phyloP scores from a whole-genome alignment of 345 rosid genomes.

The Euphorbia tirucalli region DNA sequence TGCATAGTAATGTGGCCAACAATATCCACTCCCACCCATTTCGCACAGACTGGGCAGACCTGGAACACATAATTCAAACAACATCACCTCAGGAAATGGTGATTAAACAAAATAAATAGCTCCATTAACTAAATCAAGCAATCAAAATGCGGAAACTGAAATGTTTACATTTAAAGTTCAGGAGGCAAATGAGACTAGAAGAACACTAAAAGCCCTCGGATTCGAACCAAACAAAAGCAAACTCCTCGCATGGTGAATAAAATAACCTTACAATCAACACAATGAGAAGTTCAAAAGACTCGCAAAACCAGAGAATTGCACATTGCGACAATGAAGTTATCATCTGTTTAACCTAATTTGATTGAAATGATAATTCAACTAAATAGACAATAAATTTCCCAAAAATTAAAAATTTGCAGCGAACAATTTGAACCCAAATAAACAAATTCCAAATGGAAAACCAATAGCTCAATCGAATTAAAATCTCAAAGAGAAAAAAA shows the following conservation, averaged over 20 bases:
- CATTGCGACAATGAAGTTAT: neutral
- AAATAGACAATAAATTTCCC: neutral
- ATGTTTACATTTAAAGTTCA: neutral
- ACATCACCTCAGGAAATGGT: conserved; percentile 3
- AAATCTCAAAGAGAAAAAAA: neutral
- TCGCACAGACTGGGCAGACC: conserved; percentile 76
- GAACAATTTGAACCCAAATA: neutral
- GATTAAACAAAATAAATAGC: neutral
- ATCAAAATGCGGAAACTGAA: neutral
- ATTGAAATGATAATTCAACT: neutral
- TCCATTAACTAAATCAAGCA: neutral
- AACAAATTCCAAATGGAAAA: neutral
- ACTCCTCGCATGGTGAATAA: too few species aligned
- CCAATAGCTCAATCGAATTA: neutral
- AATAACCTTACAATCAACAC: neutral
- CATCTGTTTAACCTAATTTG: neutral
- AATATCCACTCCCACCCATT: conserved; percentile 66
- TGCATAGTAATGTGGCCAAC: conserved; percentile 72
- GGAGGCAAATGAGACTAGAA: neutral
- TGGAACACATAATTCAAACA: conserved; percentile 36
- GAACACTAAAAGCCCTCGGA: neutral
- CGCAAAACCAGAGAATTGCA: neutral
- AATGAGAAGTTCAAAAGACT: neutral
- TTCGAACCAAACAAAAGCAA: neutral
- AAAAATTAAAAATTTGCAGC: neutral